These are phyloP conservation scores for Verticillium longisporum DNA, from an alignment of 2,329 filamentous ascomycete genomes.

Conservation along the genomic window DNA sequence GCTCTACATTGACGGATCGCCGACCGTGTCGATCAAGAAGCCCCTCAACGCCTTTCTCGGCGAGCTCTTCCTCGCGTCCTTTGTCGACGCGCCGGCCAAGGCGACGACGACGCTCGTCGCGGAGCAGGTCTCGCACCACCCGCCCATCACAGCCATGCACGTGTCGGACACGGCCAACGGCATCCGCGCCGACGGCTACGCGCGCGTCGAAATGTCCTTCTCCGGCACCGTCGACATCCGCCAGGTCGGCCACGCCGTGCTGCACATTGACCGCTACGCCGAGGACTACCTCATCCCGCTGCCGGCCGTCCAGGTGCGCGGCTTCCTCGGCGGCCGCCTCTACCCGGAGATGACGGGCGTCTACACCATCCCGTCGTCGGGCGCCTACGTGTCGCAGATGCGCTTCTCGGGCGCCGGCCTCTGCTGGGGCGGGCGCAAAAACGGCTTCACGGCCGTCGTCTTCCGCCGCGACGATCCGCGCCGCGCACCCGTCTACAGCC, in stretches of 20 bases:
- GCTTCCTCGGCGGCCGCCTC: slow-evolving; percentile 36
- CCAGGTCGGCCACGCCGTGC: slow-evolving; percentile 41
- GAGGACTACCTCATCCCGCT: slow-evolving; percentile 44
- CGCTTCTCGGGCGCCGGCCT: slow-evolving; percentile 36
- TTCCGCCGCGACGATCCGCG: slow-evolving; percentile 28
- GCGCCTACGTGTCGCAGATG: slow-evolving; percentile 38
- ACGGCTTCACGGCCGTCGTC: slow-evolving; percentile 36
- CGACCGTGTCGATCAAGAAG: slow-evolving; percentile 42
- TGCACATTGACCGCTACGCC: slow-evolving; percentile 40
- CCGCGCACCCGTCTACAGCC: slow-evolving; percentile 18
- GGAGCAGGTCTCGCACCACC: slow-evolving; percentile 48
- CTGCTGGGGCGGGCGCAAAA: slow-evolving; percentile 34
- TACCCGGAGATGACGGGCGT: slow-evolving; percentile 41
- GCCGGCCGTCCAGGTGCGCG: slow-evolving; percentile 39
- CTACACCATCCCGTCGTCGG: slow-evolving; percentile 36
- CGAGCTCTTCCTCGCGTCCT: slow-evolving; percentile 39
- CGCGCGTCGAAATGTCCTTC: slow-evolving; percentile 45
- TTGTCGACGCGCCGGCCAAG: slow-evolving; percentile 20
- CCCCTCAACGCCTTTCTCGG: slow-evolving; percentile 47
- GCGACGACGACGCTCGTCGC: slow-evolving; percentile 26
- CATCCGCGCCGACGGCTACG: slow-evolving; percentile 42
- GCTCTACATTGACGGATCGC: slow-evolving; percentile 38
- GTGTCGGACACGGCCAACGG: slow-evolving; percentile 33
- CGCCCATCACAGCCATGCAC: slow-evolving; percentile 46
- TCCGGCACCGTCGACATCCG: slow-evolving; percentile 40